phyloP scores from a whole-genome alignment of 2,329 filamentous ascomycete species.

The Pezicula rhizophila region DNA sequence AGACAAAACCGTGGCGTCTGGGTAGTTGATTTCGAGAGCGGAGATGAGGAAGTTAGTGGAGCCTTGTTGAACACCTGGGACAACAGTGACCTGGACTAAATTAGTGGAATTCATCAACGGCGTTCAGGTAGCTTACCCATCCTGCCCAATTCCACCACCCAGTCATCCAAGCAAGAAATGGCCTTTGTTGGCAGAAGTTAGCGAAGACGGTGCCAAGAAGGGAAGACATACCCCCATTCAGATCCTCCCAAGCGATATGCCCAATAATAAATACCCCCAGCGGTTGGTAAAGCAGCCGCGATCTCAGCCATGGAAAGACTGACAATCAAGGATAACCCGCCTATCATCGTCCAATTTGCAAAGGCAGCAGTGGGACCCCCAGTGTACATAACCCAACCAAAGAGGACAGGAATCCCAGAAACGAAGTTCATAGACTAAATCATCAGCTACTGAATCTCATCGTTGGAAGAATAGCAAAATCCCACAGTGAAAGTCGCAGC shows the following conservation, averaged over 20 bases:
- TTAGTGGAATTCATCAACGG: not conserved
- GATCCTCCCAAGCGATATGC: slow-evolving; percentile 30
- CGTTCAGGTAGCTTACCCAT: slow-evolving; percentile 18
- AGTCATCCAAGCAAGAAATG: slow-evolving; percentile 34
- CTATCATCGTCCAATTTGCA: slow-evolving; percentile 34
- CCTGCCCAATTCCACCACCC: slow-evolving; percentile 35
- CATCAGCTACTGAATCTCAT: too few relatives aligned
- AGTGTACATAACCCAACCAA: slow-evolving; percentile 33
- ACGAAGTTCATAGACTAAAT: slow-evolving; percentile 31
- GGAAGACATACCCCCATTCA: slow-evolving; percentile 24
- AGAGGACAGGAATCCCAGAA: slow-evolving; percentile 33
- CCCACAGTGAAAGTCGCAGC: slow-evolving; percentile 28
- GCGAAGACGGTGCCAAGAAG: not conserved
- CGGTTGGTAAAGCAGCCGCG: slow-evolving; percentile 30
- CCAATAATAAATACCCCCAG: slow-evolving; percentile 35
- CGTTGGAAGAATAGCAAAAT: not conserved
- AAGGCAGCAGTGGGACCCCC: slow-evolving; percentile 33
- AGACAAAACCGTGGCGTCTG: slow-evolving; percentile 24
- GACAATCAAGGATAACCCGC: slow-evolving; percentile 29
- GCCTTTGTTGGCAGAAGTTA: slow-evolving; percentile 7
- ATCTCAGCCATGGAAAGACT: slow-evolving; percentile 33
- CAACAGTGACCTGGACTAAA: slow-evolving; percentile 21
- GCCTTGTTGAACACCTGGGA: slow-evolving; percentile 34
- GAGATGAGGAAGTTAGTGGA: slow-evolving; percentile 34
- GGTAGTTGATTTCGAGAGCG: slow-evolving; percentile 33